phyloP scores from a whole-genome alignment of 208 protist genomes.

The Blechomonas ayalai region DNA sequence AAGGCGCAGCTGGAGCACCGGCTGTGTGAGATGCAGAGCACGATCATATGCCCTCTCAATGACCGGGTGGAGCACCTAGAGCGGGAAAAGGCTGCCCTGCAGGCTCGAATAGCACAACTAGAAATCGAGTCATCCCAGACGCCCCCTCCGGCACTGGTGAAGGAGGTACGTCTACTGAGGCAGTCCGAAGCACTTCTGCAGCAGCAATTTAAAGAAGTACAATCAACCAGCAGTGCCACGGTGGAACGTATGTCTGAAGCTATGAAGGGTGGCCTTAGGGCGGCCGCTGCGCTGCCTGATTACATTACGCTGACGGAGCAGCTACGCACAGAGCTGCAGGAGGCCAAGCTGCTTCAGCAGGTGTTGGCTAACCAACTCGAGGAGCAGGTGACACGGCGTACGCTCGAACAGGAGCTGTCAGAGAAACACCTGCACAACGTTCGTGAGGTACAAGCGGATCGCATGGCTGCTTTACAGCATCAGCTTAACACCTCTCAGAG shows the following conservation, averaged over 20 bases:
- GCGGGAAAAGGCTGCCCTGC: constrained; percentile 29
- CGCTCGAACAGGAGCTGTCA: constrained; percentile 13
- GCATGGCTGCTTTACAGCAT: too few species aligned
- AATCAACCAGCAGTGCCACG: constrained; percentile 6
- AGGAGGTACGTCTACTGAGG: constrained; percentile 52
- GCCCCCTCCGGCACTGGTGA: constrained; percentile 32
- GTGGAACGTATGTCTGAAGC: constrained; percentile 10
- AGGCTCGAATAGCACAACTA: constrained; percentile 22
- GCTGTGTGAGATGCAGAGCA: constrained; percentile 20
- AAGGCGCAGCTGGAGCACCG: constrained; percentile 27
- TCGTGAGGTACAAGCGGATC: constrained; percentile 1
- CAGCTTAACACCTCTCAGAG: too few species aligned
- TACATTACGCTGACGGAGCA: constrained; percentile 9
- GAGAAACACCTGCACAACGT: constrained; percentile 20
- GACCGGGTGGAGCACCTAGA: constrained; percentile 36
- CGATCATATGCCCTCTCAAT: constrained; percentile 28
- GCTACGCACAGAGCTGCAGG: constrained; percentile 1
- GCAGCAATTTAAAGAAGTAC: constrained; percentile 23
- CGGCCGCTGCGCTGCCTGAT: constrained; percentile 6
- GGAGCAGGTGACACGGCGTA: constrained; percentile 14
- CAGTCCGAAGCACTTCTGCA: constrained; percentile 40
- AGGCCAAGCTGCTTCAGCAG: constrained; percentile 1
- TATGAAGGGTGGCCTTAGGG: constrained; percentile 8
- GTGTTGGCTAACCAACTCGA: constrained; percentile 14
- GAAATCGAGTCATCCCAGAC: constrained; percentile 21